Conservation (phyloP, 2,329 filamentous ascomycete genomes). For the Apiospora marii region DNA sequence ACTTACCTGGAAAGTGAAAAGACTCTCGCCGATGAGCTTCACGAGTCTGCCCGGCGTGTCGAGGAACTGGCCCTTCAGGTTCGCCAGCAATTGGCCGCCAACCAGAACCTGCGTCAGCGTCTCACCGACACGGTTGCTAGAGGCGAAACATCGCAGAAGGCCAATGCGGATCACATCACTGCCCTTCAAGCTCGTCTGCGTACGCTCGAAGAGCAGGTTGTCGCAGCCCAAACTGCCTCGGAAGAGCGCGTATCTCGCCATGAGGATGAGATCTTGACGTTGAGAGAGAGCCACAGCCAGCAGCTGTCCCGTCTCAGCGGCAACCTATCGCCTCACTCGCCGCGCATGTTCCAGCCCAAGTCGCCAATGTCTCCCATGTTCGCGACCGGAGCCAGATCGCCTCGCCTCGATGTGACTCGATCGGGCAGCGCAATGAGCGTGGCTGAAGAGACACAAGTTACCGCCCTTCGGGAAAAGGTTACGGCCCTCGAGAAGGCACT, state of each 20-base stretch:
- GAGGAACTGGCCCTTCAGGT: conserved; percentile 83
- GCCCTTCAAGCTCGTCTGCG: conserved; percentile 83
- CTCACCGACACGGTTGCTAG: conserved; percentile 81
- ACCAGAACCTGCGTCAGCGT: conserved; percentile 76
- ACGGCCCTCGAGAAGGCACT: conserved; percentile 57
- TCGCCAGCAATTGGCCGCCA: conserved; percentile 79
- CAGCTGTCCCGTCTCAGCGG: conserved; percentile 79
- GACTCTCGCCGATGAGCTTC: conserved; percentile 73
- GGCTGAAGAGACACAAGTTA: conserved; percentile 76
- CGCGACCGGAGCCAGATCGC: conserved; percentile 56
- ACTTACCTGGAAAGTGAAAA: conserved; percentile 66
- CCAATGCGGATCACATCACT: conserved; percentile 83
- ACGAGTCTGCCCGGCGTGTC: conserved; percentile 76
- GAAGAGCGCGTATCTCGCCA: conserved; percentile 85
- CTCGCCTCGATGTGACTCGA: conserved; percentile 57
- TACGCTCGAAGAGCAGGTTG: conserved; percentile 81
- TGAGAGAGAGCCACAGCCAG: conserved; percentile 79
- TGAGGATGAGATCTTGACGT: conserved; percentile 80
- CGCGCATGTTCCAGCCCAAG: conserved; percentile 62
- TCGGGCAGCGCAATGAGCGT: conserved; percentile 68
- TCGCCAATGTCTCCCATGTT: conserved; percentile 70
- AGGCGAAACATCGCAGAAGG: conserved; percentile 83
- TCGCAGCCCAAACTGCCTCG: conserved; percentile 82
- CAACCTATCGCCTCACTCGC: conserved; percentile 49
- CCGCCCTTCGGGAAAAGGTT: conserved; percentile 48